Evolutionary conservation across 2,329 filamentous ascomycete genomes (phyloP), one percentile per base, ranked within the genome.

Genomic region (Alternaria sp.): DNA sequence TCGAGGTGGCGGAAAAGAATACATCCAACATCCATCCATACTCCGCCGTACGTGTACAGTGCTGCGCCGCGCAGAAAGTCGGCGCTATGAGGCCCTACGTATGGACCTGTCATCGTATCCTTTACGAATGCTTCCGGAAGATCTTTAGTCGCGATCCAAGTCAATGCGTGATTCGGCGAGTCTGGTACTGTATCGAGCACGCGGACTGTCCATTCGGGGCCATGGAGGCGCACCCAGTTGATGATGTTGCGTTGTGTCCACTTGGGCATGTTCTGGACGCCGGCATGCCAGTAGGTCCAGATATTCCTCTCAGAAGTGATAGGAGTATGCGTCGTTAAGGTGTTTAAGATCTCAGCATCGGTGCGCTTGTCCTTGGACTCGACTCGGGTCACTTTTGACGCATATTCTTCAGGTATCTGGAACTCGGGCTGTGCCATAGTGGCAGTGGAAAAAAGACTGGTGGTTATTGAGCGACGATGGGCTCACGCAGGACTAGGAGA

Each of bases 31-130:
- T 83, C 80, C 61, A 81, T 73, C 70, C 76, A 81, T 0, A 76
- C 78, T 22, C 81, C 80, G 7, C 80, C 81, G 52, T 81, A 76
- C 16, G 66, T 60, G 51, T 74, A 75, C 14, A 83, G 61, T 6
- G 76, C 70, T n/a, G 80, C 77, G 5, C 83, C 74, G 0, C 84
- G 80, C 5, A 85, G 70, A 1, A 85, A 73, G 53, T 86, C 84
- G 3, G 81, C 81, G 1, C 76, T 78, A 61, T 86, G 84, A 1
- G 76, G 77, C 1, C 80, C 82, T 1, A 76, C 72, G 53, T 79
- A 78, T 0, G 78, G 78, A 0, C 83, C 82, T 12, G 78, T 74
- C 80, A 85, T 84, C 0, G 74, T 80, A 32, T 76, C 68, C 11
- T 81, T 74, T 26, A 81, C 77, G 56, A 84, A 81, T 0, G 79